Conservation (phyloP, 345 rosid genomes). For the Camelina laxa region DNA sequence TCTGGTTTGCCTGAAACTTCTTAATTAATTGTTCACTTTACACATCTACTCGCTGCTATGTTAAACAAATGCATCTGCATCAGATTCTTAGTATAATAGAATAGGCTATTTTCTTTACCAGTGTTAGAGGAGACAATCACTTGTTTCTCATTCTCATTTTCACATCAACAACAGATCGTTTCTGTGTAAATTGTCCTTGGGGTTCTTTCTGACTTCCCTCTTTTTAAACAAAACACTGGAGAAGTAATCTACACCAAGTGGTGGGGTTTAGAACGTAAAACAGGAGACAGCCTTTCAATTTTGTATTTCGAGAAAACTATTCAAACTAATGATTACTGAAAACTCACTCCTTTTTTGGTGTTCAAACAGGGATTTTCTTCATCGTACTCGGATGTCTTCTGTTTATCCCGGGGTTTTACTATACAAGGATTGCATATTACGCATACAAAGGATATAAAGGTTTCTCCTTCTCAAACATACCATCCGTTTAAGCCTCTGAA, state of each 20-base stretch:
- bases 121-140: not conserved
- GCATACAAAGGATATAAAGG: slow-evolving; percentile 98
- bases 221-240: not conserved
- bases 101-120: not conserved
- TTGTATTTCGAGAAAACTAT: not conserved
- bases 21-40: not conserved
- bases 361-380: slow-evolving; percentile 82
- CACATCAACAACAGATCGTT: slow-evolving; percentile 5
- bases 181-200: slow-evolving; percentile 4
- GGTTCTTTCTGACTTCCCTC: slow-evolving; percentile 2
- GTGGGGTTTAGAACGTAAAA: slow-evolving; percentile 14
- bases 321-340: not conserved
- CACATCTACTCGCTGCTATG: slow-evolving; percentile 7
- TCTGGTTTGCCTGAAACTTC: slow-evolving; percentile 15
- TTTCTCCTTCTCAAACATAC: slow-evolving; percentile 93
- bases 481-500: slow-evolving; percentile 58
- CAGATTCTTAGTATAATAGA: slow-evolving; percentile 26
- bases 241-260: not conserved
- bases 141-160: not conserved
- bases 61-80: slow-evolving; percentile 10
- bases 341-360: slow-evolving; percentile 29
- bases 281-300: not conserved
- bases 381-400: slow-evolving; percentile 71
- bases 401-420: slow-evolving; percentile 96
- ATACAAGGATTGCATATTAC: slow-evolving; percentile 91